Percentiles rank a stretch among this genome's conserved stretches.
Conservation (phyloP, 225 moss, liverwort and hornwort species). For the Straminergon stramineum region DNA sequence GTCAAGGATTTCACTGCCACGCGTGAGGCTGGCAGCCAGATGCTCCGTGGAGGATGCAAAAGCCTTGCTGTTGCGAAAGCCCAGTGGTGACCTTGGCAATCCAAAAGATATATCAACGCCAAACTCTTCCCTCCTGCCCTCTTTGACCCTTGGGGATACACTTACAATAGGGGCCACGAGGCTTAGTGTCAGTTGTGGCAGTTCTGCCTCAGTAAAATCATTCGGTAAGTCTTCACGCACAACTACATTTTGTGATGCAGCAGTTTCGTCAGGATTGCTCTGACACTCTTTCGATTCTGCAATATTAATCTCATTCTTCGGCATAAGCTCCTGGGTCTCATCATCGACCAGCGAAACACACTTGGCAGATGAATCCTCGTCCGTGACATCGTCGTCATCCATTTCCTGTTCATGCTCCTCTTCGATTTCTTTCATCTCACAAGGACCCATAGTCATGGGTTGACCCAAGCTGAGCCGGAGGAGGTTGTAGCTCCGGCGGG, state of each 20-base stretch:
- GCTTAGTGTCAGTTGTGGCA: constrained; percentile 23
- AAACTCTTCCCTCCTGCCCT: constrained; percentile 14
- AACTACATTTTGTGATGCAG: constrained; percentile 5
- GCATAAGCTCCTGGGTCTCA: constrained; percentile 29
- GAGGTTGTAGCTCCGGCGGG: neutral
- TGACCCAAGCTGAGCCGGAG: neutral
- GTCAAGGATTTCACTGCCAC: constrained; percentile 80
- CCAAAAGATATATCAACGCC: constrained; percentile 16
- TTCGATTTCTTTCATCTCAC: constrained; percentile 22
- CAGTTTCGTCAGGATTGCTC: neutral
- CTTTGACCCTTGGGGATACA: constrained; percentile 51
- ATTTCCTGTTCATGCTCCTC: neutral
- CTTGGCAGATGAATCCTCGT: constrained; percentile 13
- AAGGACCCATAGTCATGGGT: neutral
- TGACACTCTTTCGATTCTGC: neutral
- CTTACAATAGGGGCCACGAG: constrained; percentile 61
- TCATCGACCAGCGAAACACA: constrained; percentile 21
- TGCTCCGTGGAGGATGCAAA: constrained; percentile 59
- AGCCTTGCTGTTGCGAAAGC: constrained; percentile 37
- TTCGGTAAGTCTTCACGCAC: neutral
- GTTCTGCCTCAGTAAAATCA: neutral
- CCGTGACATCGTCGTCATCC: neutral
- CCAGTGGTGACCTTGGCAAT: constrained; percentile 2
- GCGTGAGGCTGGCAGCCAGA: constrained; percentile 70
- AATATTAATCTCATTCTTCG: neutral